phyloP scores from a whole-genome alignment of 2,329 filamentous ascomycete genomes.

The Xylaria sp. region DNA sequence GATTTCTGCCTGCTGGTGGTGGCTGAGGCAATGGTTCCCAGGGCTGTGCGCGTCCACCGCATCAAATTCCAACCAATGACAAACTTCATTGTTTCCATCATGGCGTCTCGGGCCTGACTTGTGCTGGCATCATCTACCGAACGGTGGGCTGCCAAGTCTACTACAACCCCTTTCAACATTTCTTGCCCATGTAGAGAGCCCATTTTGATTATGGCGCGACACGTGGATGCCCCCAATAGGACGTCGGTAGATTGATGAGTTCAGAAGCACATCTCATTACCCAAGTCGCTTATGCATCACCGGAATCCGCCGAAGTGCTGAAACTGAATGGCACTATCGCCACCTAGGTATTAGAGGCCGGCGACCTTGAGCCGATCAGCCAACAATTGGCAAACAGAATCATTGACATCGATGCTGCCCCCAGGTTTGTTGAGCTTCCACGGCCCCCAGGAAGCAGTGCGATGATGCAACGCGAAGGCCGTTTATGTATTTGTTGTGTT shows the following conservation, averaged over 20 bases:
- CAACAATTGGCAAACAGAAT: not conserved
- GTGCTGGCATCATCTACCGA: conserved; percentile 1
- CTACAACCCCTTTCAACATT: not conserved
- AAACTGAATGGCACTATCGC: not conserved
- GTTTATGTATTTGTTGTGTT: not conserved
- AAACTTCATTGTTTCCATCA: not conserved
- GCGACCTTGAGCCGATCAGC: not conserved
- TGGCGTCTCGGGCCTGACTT: not conserved
- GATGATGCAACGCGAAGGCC: not conserved
- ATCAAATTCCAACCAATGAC: not conserved
- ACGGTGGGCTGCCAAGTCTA: not conserved
- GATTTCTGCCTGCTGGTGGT: not conserved
- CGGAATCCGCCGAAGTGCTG: not conserved
- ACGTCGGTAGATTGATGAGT: not conserved
- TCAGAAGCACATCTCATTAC: not conserved
- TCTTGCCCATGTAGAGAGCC: not conserved
- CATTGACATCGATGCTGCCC: not conserved
- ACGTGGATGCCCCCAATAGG: not conserved
- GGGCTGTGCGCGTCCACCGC: not conserved
- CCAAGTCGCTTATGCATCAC: not conserved
- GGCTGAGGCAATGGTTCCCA: conserved; percentile 10
- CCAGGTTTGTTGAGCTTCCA: not conserved
- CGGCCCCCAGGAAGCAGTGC: not conserved
- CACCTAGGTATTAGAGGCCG: not conserved
- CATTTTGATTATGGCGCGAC: not conserved